These are phyloP conservation scores for Globisporangium abappressorium DNA, from an alignment of 352 stramenopile species.

Conservation along the genomic window DNA sequence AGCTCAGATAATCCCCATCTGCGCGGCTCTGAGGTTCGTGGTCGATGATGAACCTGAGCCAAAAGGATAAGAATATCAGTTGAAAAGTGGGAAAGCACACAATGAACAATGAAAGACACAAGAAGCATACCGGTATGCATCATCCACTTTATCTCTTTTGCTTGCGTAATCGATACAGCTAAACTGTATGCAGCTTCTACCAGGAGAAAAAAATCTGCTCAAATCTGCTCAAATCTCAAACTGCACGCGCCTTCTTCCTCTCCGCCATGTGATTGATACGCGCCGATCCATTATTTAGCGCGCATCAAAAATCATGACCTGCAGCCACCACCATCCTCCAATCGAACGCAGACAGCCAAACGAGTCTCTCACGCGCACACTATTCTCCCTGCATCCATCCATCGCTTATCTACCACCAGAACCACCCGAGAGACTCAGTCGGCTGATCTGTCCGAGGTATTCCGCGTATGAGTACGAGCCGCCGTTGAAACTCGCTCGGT, in stretches of 20 bases:
- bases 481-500: conserved; percentile 96
- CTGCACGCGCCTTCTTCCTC: not conserved
- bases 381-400: not conserved
- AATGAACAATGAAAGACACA: not conserved
- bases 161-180: not conserved
- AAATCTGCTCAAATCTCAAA: not conserved
- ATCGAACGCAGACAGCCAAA: not conserved
- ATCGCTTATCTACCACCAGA: conserved; percentile 56
- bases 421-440: conserved; percentile 51
- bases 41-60: not conserved
- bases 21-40: not conserved
- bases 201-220: conserved; percentile 4
- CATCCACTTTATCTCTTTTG: not conserved
- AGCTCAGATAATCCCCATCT: no score
- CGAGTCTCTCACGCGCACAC: not conserved
- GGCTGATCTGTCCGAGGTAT: conserved; percentile 92
- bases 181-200: conserved; percentile 5
- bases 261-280: not conserved
- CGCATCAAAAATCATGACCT: not conserved
- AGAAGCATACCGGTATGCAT: not conserved
- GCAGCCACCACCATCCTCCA: not conserved
- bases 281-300: not conserved
- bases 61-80: not conserved
- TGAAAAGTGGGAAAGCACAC: not conserved
- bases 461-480: conserved; percentile 98